Evolutionary conservation across 768 basidiomycete genomes (phyloP).

Genomic region (Leccinum olivaceopallidum): DNA sequence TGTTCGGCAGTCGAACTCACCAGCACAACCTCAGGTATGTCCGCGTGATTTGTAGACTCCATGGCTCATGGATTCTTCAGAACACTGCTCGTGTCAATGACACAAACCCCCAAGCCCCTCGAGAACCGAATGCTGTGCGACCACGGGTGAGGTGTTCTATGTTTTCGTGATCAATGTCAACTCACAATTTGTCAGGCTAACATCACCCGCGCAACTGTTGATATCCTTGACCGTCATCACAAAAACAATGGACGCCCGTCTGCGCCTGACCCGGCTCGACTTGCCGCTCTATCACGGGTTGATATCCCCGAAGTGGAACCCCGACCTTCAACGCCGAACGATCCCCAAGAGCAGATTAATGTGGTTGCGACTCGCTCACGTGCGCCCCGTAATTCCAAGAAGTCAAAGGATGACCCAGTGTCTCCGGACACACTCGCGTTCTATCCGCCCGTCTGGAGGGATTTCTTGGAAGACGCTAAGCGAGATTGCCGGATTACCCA

Average conservation of each 20-base stretch:
- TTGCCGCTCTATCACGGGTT: not conserved
- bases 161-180: not conserved
- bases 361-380: not conserved
- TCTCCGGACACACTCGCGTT: not conserved
- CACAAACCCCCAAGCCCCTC: too few species aligned
- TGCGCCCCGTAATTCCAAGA: not conserved
- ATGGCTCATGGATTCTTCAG: too few species aligned
- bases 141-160: too few species aligned
- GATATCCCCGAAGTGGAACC: too few species aligned
- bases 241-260: not conserved
- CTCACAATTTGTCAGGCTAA: not conserved
- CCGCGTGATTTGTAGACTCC: too few species aligned
- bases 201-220: not conserved
- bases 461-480: not conserved
- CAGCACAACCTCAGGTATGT: too few species aligned
- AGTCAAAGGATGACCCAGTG: not conserved
- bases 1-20: too few species aligned
- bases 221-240: not conserved
- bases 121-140: too few species aligned
- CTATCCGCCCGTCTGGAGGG: not conserved
- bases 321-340: too few species aligned
- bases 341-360: not conserved
- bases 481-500: not conserved
- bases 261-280: not conserved
- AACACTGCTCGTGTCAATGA: too few species aligned